These are phyloP conservation scores for Crucihimalaya himalaica DNA, from an alignment of 345 rosid genomes.

Conservation along the genomic window DNA sequence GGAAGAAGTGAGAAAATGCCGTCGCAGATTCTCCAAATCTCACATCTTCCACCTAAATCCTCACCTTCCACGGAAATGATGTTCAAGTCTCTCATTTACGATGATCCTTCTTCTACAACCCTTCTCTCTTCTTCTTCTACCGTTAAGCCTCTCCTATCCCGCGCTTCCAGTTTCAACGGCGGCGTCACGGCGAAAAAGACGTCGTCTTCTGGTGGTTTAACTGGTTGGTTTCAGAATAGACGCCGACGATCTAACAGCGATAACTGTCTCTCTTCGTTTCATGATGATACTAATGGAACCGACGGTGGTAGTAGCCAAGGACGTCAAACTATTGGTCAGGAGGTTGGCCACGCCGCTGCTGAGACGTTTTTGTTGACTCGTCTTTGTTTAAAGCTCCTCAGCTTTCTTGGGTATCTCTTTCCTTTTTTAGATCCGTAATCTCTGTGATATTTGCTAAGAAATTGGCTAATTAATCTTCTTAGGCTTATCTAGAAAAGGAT, in stretches of 20 bases:
- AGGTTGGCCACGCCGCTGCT: slow-evolving; percentile 63
- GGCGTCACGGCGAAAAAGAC: not conserved
- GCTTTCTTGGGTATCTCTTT: slow-evolving; percentile 66
- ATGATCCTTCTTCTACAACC: slow-evolving; percentile 48
- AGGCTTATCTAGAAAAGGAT: not conserved
- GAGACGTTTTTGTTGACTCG: slow-evolving; percentile 70
- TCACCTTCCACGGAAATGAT: slow-evolving; percentile 38
- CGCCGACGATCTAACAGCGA: slow-evolving; percentile 65
- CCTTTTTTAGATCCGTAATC: not conserved
- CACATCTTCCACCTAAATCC: slow-evolving; percentile 37
- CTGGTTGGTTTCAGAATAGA: slow-evolving; percentile 50
- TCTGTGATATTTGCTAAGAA: slow-evolving; percentile 2
- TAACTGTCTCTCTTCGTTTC: slow-evolving; percentile 51
- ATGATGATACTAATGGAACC: slow-evolving; percentile 30
- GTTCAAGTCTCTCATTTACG: slow-evolving; percentile 45
- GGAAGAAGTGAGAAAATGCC: slow-evolving; percentile 40
- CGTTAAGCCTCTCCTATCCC: slow-evolving; percentile 55
- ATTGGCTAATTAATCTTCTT: not conserved
- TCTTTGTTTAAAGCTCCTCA: slow-evolving; percentile 61
- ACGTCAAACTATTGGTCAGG: slow-evolving; percentile 47
- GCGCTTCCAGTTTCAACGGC: slow-evolving; percentile 54
- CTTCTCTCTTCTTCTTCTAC: slow-evolving; percentile 42
- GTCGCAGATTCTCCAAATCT: slow-evolving; percentile 47
- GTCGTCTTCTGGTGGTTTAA: slow-evolving; percentile 14
- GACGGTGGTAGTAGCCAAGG: slow-evolving; percentile 30